Base-by-base conservation (phyloP, 768 basidiomycete genomes). In the Boletus fagicola region DNA sequence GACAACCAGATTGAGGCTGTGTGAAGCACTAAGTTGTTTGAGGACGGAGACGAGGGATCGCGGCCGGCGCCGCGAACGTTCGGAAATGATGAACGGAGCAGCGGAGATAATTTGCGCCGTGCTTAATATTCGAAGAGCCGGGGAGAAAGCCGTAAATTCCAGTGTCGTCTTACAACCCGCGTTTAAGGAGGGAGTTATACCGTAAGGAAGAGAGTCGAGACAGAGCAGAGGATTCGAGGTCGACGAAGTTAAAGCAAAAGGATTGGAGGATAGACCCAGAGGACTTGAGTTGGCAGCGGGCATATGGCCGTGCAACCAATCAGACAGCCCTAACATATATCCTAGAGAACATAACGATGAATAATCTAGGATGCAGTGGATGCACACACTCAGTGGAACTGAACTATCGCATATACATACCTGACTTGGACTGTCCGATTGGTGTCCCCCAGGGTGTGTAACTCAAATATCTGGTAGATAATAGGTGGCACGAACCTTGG, bases 61-160 rank as follows among this genome's bases (percentile, higher is more conserved):
- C 15, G 78, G 71, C 11, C 78, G 69, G 31, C 80, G 76, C 12
- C 72, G 38, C 40, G 65, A 49, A 60, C 65, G 65, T 49, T 62
- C 65, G 28, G 73, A 68, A 11, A 72, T 62, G 54, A 76, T 66
- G 61, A 80, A 81, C 5, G 82, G 80, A 5, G 81, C 51, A 4
- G 77, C 67, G 53, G 78, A 78, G 30, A 80, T 57, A 35, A 79
- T 62, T 61, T 77, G 80, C 3, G 69, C 54, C 3, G 68, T 61
- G 38, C 76, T 75, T 43, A 78, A 62, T 28, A 72, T 67, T 6
- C 68, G 53, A 45, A 79, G 60, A 31, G 66, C 68, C 0, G 74
- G 57, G 10, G 76, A 71, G 53, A 81, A 72, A 7, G 78, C 71
- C 5, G 74, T 77, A 46, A 78, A 74, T 52, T 76, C 71, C 49